phyloP scores from a whole-genome alignment of 2,329 filamentous ascomycete genomes.

The Colletotrichum tropicale region DNA sequence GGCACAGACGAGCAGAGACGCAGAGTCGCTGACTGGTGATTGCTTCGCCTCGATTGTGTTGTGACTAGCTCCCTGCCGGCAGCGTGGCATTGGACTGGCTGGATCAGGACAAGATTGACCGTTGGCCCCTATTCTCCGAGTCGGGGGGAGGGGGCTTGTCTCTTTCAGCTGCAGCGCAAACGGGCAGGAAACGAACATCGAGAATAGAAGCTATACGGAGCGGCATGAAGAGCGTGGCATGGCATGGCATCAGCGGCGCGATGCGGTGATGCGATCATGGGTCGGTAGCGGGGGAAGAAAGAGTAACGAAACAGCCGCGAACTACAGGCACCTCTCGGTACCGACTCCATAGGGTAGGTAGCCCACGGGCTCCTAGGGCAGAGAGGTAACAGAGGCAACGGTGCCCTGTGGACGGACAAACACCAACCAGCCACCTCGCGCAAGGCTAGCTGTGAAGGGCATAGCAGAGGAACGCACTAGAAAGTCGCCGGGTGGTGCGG shows the following conservation, averaged over 20 bases:
- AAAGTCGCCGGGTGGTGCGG: constrained; percentile 5
- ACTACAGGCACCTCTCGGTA: background rate
- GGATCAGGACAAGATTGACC: background rate
- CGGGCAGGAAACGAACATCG: background rate
- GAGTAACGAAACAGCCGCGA: background rate
- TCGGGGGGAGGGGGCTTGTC: background rate
- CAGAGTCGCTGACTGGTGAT: constrained; percentile 12
- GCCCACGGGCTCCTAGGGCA: background rate
- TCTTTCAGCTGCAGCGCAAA: background rate
- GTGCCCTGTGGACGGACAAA: background rate
- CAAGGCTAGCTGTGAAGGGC: background rate
- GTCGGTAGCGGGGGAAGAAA: background rate
- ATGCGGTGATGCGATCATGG: constrained; percentile 11
- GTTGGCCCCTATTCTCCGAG: background rate
- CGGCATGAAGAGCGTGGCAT: background rate
- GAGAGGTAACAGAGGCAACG: constrained; percentile 14
- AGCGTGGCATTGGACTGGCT: constrained; percentile 3
- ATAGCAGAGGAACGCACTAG: constrained; percentile 17
- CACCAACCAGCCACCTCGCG: background rate
- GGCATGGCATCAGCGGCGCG: constrained; percentile 13
- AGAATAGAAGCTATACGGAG: constrained; percentile 12
- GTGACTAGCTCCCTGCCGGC: constrained; percentile 7
- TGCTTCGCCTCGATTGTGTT: constrained; percentile 21
- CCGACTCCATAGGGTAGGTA: background rate
- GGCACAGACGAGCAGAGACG: constrained; percentile 10